Conservation (phyloP, 2,329 filamentous ascomycete species). For the Colletotrichum limetticola region DNA sequence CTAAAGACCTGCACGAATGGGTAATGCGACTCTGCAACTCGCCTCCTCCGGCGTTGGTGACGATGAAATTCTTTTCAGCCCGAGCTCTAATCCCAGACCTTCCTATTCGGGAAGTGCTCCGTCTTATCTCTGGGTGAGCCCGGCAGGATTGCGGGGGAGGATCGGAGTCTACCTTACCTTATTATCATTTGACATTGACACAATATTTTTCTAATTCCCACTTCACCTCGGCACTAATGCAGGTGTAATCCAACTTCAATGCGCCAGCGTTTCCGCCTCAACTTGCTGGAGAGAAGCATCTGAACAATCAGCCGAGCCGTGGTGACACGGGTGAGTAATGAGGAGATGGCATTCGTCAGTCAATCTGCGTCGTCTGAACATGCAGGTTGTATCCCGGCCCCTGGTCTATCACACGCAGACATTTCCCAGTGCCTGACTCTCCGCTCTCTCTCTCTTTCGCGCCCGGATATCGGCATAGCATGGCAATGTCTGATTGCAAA, state of each 20-base stretch:
- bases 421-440: background rate
- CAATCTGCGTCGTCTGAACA: slow-evolving; percentile 9
- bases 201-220: background rate
- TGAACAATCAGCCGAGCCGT: background rate
- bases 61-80: background rate
- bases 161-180: background rate
- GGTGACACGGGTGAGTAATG: background rate
- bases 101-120: slow-evolving; percentile 22
- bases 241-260: slow-evolving; percentile 26
- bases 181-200: background rate
- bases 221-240: slow-evolving; percentile 16
- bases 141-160: slow-evolving; percentile 19
- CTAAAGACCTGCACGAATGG: background rate
- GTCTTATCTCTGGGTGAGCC: slow-evolving; percentile 24
- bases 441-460: background rate
- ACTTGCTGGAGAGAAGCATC: background rate
- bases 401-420: background rate
- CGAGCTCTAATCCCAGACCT: slow-evolving; percentile 1
- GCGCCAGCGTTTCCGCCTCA: slow-evolving; percentile 2
- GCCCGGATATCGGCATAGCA: slow-evolving; percentile 16
- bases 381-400: background rate
- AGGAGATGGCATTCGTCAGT: background rate
- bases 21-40: background rate
- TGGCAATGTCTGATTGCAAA: background rate
- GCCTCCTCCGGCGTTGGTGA: background rate